Conservation (phyloP, 768 basidiomycete species). For the Mrakia blollopis region DNA sequence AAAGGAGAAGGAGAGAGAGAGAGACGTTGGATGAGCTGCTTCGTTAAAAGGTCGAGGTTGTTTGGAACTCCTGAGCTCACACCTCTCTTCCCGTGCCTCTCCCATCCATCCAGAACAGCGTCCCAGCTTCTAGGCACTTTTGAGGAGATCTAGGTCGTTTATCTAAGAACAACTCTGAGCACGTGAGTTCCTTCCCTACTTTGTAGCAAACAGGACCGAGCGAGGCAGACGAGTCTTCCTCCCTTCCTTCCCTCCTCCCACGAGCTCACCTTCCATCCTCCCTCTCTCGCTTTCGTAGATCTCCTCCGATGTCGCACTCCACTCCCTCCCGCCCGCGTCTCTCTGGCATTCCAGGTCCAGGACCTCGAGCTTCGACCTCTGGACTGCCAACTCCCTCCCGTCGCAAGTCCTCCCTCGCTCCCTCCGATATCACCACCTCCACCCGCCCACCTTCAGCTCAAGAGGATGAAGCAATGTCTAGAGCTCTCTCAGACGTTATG, state of each 20-base stretch:
- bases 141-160: not conserved
- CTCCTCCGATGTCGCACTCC: slow-evolving; percentile 9
- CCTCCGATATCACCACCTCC: not conserved
- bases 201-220: not conserved
- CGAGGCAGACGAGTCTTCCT: not conserved
- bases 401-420: slow-evolving; percentile 22
- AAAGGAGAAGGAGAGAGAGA: too few relatives aligned
- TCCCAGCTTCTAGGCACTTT: too few relatives aligned
- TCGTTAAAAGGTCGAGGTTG: too few relatives aligned
- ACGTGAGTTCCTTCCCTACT: not conserved
- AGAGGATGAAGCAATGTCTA: slow-evolving; percentile 13
- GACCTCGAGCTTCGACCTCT: not conserved
- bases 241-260: not conserved
- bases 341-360: slow-evolving; percentile 25
- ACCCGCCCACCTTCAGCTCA: not conserved
- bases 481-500: slow-evolving; percentile 21
- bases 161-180: too few relatives aligned
- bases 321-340: slow-evolving; percentile 22
- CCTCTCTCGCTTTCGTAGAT: not conserved
- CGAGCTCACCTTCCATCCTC: not conserved
- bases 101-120: too few relatives aligned
- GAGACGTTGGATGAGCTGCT: too few relatives aligned
- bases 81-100: not conserved
- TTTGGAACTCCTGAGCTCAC: slow-evolving; percentile 21
- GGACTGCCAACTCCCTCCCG: slow-evolving; percentile 24